Evolutionary conservation across 345 rosid species (phyloP), one percentile per base, ranked within the genome.

Genomic region (Arabidopsis suecica): DNA sequence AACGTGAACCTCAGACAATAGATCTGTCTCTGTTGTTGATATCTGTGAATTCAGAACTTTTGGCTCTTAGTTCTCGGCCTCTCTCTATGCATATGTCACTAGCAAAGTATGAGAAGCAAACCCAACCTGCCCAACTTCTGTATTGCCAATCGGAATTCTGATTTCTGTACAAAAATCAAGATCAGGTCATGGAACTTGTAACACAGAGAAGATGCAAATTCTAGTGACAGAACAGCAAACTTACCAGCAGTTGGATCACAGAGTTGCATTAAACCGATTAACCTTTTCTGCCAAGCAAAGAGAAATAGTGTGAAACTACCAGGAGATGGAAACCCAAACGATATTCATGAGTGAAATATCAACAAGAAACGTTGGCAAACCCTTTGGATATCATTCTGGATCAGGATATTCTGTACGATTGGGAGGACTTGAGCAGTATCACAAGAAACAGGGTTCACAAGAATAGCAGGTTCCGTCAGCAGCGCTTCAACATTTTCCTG

Each of bases 101-200:
- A 59, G 9, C 64, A 59, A 59, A 12, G 3, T 25, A 59, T 59
- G 64, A 59, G 28, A 59, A 59, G 64, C 45, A 59, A 59, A 59
- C 30, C 44, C 64, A 59, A 59, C 64, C 64, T 59, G 63, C 64
- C 44, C 30, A 30, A 30, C 64, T 59, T 36, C 45, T 2, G 42
- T 36, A 18, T 58, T 4, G 14, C 9, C 64, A 6, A 16, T 5
- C 18, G 7, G 42, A 59, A 4, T 20, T 18, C 44, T 18, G 64
- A 18, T 59, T 59, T 59, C 64, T 59, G 64, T 37, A 18, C 45
- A 58, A 58, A 55, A 9, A 16, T 18, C 44, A 16, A 18, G 4
- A 36, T 59, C 45, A 32, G 12, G 36, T 59, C 64, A 59, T 2
- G 44, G 6, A 16, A 9, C 13, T 36, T 38, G 2, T 18, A 37